Percentiles rank a stretch among this genome's conserved stretches.
Conservation (phyloP, 192 early-diverging fungal species). For the Rhizophagus sp. region DNA sequence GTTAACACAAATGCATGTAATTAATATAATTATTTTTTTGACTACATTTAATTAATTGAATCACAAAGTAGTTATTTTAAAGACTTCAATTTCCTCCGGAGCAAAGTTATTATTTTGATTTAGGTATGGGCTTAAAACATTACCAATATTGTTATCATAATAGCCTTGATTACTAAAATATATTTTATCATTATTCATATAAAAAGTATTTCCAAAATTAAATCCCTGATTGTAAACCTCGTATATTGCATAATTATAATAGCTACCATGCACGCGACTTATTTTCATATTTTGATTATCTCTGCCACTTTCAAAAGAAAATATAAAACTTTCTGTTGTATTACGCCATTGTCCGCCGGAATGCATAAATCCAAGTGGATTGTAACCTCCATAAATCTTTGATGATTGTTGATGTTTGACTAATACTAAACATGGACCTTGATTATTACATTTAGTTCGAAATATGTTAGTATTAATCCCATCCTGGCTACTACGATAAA, state of each 20-base stretch:
- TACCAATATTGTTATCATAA: too few relatives aligned
- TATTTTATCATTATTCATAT: neutral
- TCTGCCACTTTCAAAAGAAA: neutral
- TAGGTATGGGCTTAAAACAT: neutral
- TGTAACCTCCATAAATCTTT: neutral
- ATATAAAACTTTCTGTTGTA: neutral
- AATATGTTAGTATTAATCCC: neutral
- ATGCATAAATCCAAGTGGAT: neutral
- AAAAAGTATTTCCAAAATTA: neutral
- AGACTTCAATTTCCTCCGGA: neutral
- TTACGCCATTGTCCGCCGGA: neutral
- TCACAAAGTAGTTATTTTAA: neutral
- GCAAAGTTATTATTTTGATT: neutral
- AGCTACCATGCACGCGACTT: too few relatives aligned
- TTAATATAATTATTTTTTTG: too few relatives aligned
- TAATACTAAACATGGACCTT: too few relatives aligned
- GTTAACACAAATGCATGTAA: too few relatives aligned
- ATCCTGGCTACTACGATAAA: conserved; percentile 1
- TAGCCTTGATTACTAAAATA: neutral
- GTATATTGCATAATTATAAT: too few relatives aligned
- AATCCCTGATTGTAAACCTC: neutral
- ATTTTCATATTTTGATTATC: neutral
- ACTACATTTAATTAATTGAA: too few relatives aligned
- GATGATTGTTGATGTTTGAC: too few relatives aligned
- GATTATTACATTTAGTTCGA: too few relatives aligned